These are phyloP conservation scores for Amylostereum areolatum DNA, from an alignment of 1,284 basidiomycete genomes.

Conservation along the genomic window DNA sequence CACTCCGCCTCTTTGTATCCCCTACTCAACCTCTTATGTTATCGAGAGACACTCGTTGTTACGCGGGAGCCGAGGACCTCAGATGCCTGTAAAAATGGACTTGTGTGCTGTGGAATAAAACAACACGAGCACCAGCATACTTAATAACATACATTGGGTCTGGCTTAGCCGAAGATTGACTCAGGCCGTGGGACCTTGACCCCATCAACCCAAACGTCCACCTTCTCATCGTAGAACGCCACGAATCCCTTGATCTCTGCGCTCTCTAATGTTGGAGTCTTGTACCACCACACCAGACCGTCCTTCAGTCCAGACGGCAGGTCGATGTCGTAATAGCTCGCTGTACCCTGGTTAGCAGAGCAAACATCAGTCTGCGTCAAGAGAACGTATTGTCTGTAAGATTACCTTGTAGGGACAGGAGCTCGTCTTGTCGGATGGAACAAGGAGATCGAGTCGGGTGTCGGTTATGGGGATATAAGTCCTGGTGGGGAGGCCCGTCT, in stretches of 20 bases:
- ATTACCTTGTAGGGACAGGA: constrained; percentile 61
- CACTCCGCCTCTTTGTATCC: too few relatives aligned
- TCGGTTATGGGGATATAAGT: constrained; percentile 59
- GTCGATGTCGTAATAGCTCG: constrained; percentile 51
- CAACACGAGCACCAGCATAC: too few relatives aligned
- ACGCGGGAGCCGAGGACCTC: too few relatives aligned
- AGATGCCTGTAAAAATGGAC: too few relatives aligned
- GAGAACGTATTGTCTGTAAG: background rate
- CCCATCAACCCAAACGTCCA: constrained; percentile 63
- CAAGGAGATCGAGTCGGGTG: constrained; percentile 44
- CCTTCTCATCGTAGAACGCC: constrained; percentile 62
- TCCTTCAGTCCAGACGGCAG: constrained; percentile 39
- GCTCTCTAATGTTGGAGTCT: constrained; percentile 43
- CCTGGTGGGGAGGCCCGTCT: constrained; percentile 49
- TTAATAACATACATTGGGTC: too few relatives aligned
- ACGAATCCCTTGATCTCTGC: constrained; percentile 43
- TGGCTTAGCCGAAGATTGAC: background rate
- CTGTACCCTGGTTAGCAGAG: constrained; percentile 39
- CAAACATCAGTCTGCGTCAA: background rate
- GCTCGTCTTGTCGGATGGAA: constrained; percentile 38
- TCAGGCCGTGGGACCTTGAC: constrained; percentile 6
- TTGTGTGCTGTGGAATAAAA: too few relatives aligned
- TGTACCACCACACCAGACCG: constrained; percentile 62
- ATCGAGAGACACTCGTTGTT: too few relatives aligned
- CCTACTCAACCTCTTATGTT: too few relatives aligned